Conservation (phyloP, 2,329 filamentous ascomycete genomes). For the Fusarium secorum region DNA sequence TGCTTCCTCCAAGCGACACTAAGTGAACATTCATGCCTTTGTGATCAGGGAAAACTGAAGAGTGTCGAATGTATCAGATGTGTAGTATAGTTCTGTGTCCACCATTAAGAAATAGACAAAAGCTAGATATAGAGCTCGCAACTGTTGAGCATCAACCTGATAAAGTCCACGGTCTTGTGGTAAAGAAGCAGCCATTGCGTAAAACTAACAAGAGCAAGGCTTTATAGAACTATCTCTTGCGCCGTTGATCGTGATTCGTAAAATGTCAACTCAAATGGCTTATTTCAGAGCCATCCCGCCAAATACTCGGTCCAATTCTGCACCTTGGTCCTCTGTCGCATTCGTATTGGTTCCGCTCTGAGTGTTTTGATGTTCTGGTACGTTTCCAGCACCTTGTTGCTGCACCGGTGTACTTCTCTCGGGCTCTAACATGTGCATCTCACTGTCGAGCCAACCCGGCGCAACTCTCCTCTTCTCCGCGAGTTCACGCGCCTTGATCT, state of each 20-base stretch:
- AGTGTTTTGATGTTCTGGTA: conserved; percentile 15
- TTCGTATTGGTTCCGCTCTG: conserved; percentile 32
- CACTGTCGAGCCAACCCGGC: conserved; percentile 82
- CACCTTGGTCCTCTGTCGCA: conserved; percentile 58
- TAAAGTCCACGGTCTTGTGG: neutral
- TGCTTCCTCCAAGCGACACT: neutral
- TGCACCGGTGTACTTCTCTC: conserved; percentile 55
- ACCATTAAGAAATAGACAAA: neutral
- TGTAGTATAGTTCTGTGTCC: neutral
- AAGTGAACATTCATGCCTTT: neutral
- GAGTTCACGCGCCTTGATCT: conserved; percentile 69
- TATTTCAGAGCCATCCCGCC: conserved; percentile 54
- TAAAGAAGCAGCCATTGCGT: neutral
- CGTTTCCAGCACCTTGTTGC: conserved; percentile 39
- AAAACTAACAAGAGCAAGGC: neutral
- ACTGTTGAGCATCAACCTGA: neutral
- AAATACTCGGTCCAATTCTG: conserved; percentile 66
- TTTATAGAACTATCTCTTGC: neutral
- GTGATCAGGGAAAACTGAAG: neutral
- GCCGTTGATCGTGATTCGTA: conserved; percentile 22
- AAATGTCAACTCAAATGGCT: neutral
- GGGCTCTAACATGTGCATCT: conserved; percentile 73
- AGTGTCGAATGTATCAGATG: neutral
- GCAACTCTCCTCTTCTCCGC: conserved; percentile 82
- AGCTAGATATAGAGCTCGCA: neutral